These are phyloP conservation scores for Mycena amicta DNA, from an alignment of 768 basidiomycete genomes.

Conservation along the genomic window DNA sequence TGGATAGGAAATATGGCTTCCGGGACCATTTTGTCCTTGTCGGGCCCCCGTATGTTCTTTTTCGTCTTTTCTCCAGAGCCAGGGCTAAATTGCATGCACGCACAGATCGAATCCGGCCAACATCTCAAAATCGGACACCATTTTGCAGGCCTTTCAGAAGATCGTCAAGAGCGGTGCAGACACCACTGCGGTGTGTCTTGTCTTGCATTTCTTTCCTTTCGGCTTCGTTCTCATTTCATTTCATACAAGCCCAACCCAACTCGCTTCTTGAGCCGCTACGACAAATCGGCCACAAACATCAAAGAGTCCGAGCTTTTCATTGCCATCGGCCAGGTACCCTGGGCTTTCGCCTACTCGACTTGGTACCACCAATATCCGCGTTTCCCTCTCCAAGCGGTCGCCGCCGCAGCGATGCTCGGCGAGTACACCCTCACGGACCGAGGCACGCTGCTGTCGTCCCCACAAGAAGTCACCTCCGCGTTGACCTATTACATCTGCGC, in stretches of 20 bases:
- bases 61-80: neutral
- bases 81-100: neutral
- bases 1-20: conserved; percentile 44
- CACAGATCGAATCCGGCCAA: neutral
- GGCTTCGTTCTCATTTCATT: neutral
- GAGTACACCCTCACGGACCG: conserved; percentile 60
- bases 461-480: conserved; percentile 29
- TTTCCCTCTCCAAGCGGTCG: conserved; percentile 52
- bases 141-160: neutral
- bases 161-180: neutral
- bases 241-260: conserved; percentile 30
- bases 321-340: conserved; percentile 57
- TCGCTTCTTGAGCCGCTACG: conserved; percentile 57
- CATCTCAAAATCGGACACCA: neutral
- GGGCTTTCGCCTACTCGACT: conserved; percentile 51
- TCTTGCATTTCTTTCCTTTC: neutral
- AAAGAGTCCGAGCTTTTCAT: conserved; percentile 55
- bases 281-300: conserved; percentile 63
- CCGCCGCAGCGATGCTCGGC: conserved; percentile 45
- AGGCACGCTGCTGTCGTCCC: conserved; percentile 51
- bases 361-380: conserved; percentile 64
- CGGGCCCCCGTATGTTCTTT: neutral
- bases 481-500: conserved; percentile 46
- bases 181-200: neutral
- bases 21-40: conserved; percentile 34